Base-by-base conservation (phyloP, 345 rosid genomes). In the Kandelia obovata region DNA sequence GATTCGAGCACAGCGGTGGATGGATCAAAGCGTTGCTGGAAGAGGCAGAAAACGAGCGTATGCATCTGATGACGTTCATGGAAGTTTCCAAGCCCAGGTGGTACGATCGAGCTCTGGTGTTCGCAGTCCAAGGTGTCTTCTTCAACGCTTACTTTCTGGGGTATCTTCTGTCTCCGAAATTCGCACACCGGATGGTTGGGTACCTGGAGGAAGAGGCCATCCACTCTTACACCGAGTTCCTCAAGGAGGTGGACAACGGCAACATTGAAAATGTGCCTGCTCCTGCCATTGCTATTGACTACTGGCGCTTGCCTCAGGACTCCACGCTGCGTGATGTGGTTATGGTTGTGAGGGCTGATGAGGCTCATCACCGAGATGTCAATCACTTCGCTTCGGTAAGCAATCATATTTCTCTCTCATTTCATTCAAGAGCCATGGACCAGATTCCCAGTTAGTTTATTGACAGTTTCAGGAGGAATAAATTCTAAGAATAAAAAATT, bases 31-130 rank as follows among this genome's bases (percentile, higher is more conserved):
- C 91, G 1, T 67, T 91, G 4, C 80, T 91, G 2, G 97, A 91
- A 37, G 97, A 91, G 73, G 95, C 97, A 0, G 97, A 91, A 87
- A 91, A 91, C 26, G 97, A 91, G 68, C 82, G 97, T 13, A 91
- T 91, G 97, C 97, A 91, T 68, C 82, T 91, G 0, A 91, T 91
- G 97, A 91, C 95, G 1, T 91, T 91, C 79, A 91, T 91, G 95
- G 95, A 91, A 79, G 91, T 91, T 0, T 75, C 91, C 0, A 61
- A 87, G 67, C 97, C 97, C 0, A 82, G 68, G 32, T 88, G 97
- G 97, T 91, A 91, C 66, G 95, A 88, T 72, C 79, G 95, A 6
- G 95, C 90, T 0, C 87, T 91, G 0, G 92, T 91, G 35, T 75
- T 91, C 59, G 31, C 88, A 3, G 95, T 91, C 2, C 92, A 91